Percentiles rank a stretch among this genome's conserved stretches.
Evolutionary conservation across 208 protist species (phyloP).

Genomic region (Wallacemonas sp.): DNA sequence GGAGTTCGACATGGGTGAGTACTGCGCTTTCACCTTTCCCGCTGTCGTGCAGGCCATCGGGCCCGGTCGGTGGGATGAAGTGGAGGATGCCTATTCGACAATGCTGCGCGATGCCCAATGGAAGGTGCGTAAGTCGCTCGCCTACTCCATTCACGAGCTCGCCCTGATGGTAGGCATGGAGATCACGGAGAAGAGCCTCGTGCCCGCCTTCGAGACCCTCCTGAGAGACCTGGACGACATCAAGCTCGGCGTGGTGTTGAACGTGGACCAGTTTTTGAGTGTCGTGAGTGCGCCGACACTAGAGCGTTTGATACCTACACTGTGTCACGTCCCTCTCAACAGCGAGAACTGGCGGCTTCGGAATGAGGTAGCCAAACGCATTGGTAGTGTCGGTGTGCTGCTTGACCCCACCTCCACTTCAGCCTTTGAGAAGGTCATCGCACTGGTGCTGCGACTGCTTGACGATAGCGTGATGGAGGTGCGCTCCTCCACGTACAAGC

Average conservation of each 20-base stretch:
- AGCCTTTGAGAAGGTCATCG: constrained; percentile 53
- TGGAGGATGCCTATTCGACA: constrained; percentile 90
- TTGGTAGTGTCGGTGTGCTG: constrained; percentile 74
- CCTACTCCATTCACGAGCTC: constrained; percentile 95
- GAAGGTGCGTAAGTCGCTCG: constrained; percentile 95
- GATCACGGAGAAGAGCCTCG: constrained; percentile 83
- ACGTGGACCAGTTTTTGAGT: constrained; percentile 81
- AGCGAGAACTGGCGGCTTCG: constrained; percentile 95
- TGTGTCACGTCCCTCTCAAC: constrained; percentile 84
- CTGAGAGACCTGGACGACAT: constrained; percentile 97
- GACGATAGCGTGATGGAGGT: constrained; percentile 92
- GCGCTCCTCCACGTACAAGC: constrained; percentile 75
- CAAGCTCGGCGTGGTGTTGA: constrained; percentile 90
- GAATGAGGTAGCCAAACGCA: constrained; percentile 89
- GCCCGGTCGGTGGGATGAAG: constrained; percentile 78
- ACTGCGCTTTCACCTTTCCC: constrained; percentile 94
- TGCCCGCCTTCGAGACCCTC: constrained; percentile 92
- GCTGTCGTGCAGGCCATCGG: constrained; percentile 92
- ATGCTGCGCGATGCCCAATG: constrained; percentile 95
- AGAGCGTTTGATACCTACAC: constrained; percentile 71
- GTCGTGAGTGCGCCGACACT: constrained; percentile 53
- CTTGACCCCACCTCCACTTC: constrained; percentile 56
- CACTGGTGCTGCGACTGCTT: constrained; percentile 75
- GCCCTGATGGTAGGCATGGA: constrained; percentile 89
- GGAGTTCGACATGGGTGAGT: constrained; percentile 89